phyloP scores from a whole-genome alignment of 192 early-diverging fungal species.

The Powellomyces hirtus region DNA sequence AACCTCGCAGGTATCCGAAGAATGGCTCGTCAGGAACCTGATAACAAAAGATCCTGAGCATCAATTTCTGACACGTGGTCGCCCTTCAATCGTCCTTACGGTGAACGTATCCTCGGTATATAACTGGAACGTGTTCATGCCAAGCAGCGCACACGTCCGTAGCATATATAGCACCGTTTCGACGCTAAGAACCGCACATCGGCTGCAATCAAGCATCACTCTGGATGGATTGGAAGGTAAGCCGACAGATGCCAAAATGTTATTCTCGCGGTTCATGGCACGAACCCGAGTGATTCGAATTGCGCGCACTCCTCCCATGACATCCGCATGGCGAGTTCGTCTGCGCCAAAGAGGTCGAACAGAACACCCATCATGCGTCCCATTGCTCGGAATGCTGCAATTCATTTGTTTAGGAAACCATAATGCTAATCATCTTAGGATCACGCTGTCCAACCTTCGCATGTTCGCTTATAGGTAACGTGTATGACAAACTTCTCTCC shows the following conservation, averaged over 20 bases:
- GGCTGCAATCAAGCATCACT: conserved; percentile 83
- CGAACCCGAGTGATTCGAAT: conserved; percentile 66
- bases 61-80: too few relatives aligned
- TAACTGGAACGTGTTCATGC: conserved; percentile 83
- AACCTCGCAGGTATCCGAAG: conserved; percentile 30
- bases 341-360: conserved; percentile 40
- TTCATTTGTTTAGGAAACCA: background rate
- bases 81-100: background rate
- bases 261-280: background rate
- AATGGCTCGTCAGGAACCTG: conserved; percentile 27
- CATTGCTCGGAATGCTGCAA: conserved; percentile 68
- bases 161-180: conserved; percentile 65
- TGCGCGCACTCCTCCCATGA: conserved; percentile 59
- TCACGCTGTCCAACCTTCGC: conserved; percentile 52
- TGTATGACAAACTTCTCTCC: conserved; percentile 17
- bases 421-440: background rate
- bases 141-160: conserved; percentile 77
- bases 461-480: conserved; percentile 55
- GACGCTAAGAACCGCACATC: conserved; percentile 69
- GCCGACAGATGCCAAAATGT: background rate
- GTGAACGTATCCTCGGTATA: conserved; percentile 86
- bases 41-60: too few relatives aligned
- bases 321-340: conserved; percentile 35
- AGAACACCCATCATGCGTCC: conserved; percentile 64
- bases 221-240: conserved; percentile 11